Evolutionary conservation across 352 stramenopile genomes (phyloP), one percentile per base, ranked within the genome.

Genomic region (Globisporangium splendens): DNA sequence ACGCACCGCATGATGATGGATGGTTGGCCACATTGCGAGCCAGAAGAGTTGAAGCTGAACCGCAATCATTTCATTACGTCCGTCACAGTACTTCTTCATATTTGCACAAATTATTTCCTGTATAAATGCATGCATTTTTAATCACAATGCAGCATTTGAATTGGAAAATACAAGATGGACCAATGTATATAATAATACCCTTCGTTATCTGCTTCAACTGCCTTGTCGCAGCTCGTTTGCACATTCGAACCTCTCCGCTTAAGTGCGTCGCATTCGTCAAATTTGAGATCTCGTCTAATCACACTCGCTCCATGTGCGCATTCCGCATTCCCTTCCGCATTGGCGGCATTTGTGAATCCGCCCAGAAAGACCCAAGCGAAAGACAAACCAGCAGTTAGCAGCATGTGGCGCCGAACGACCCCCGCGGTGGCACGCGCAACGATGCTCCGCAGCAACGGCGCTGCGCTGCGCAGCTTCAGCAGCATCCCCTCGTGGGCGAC

Each of bases 401-500:
- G 8, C 11, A 78, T 75, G 67, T 79, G 67, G 71, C 63, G 41
- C 20, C 66, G 48, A 20, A 46, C 70, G 48, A 69, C 60, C 42
- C 49, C 68, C 22, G 63, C 62, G 41, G 70, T 64, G 57, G 62
- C 56, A n/a, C 48, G 72, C 21, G 59, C 61, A 52, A 28, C 46
- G 18, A 28, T 61, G 47, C 61, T 21, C 60, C 65, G 54, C 69
- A 61, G 24, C 59, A 56, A 21, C 21, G 66, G 44, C 46, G 22
- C 53, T 50, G 62, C 65, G 59, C 52, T 68, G 50, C 82, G 82
- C 44, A 50, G 62, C 54, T 71, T 87, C 62, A 77, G 73, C 28
- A 87, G 75, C 58, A 61, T 96, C 20, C 88, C 87, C 21, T 89
- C 82, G 50, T 98, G 96, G 91, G 95, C 96, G 24, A 97, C 92